These are phyloP conservation scores for Ophiostoma australiae DNA, from an alignment of 2,329 filamentous ascomycete species.

Conservation along the genomic window DNA sequence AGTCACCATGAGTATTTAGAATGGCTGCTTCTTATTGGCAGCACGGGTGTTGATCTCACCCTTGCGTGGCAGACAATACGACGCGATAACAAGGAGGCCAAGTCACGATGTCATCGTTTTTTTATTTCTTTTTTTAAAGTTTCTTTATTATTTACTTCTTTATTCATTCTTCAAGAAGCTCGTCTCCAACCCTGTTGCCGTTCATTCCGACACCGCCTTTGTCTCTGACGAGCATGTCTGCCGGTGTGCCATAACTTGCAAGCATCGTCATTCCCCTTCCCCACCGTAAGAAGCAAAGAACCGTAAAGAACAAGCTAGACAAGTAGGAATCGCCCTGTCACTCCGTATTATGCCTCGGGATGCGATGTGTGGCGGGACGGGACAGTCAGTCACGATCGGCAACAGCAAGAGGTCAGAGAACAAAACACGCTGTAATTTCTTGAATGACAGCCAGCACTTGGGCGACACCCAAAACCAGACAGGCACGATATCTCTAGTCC, in stretches of 20 bases:
- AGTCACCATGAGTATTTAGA: not conserved
- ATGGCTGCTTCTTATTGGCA: not conserved
- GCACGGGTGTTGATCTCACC: not conserved
- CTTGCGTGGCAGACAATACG: not conserved
- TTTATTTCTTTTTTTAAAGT: not conserved
- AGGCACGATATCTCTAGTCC: not conserved
- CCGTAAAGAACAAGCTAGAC: not conserved
- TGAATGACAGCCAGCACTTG: not conserved
- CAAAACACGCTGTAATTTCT: not conserved
- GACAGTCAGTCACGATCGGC: not conserved
- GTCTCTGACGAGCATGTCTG: not conserved
- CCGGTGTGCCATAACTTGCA: not conserved
- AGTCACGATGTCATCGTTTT: not conserved
- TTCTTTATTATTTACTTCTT: not conserved
- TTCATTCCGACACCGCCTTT: conserved; percentile 6
- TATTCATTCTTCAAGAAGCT: not conserved
- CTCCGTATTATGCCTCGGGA: not conserved
- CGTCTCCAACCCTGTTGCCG: not conserved
- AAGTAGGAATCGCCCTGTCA: not conserved
- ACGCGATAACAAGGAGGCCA: not conserved
- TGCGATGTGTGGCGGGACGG: not conserved
- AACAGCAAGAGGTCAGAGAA: not conserved
- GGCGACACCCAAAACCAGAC: not conserved
- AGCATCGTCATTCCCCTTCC: not conserved
- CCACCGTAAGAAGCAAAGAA: not conserved